Evolutionary conservation across 2,329 filamentous ascomycete species (phyloP), one percentile per base, ranked within the genome.

Genomic region (Orbilia javanica): DNA sequence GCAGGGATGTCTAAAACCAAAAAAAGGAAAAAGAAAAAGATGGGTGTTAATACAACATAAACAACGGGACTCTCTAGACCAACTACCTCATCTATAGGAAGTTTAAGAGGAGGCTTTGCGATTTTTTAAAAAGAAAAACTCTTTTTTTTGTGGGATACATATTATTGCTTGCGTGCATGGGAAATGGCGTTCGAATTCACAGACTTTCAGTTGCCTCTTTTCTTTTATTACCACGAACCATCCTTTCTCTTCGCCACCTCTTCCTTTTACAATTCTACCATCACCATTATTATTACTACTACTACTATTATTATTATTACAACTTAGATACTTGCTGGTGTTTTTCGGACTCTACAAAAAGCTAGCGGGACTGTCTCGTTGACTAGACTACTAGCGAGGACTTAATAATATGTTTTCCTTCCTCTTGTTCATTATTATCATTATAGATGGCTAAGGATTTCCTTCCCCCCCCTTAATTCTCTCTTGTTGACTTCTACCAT

Each of bases 181-280:
- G 73, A 66, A 36, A 66, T 77, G 73, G 73, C 73, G 73, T 77
- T 77, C 44, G 44, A n/a, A n/a, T n/a, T n/a, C 13, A 66, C 55
- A 68, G 36, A 39, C 36, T 39, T 39, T 15, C 36, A 39, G 11
- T 39, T 39, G 13, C 34, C 31, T 25, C 42, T 42, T 31, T 18
- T 46, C 22, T 63, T 62, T 50, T 44, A 46, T 64, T 55, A 71
- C 55, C 67, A 29, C 44, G 52, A 53, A 64, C 15, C 48, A 57
- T 52, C 34, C 52, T 68, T 42, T 53, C 20, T 25, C 27, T 4
- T 11, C 15, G 46, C 36, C 20, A 46, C 42, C 55, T 36, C 29
- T 44, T 64, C 36, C n/a, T 44, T 39, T 13, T 39, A 39, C 18
- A 39, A 57, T 57, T 11, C 31, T 57, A 18, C 48, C 39, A 60